A percentile compares a stretch with the other conserved stretches of the same genome.
Evolutionary conservation across 768 basidiomycete genomes (phyloP).

Genomic region (Rubroboletus pulcherrimus): DNA sequence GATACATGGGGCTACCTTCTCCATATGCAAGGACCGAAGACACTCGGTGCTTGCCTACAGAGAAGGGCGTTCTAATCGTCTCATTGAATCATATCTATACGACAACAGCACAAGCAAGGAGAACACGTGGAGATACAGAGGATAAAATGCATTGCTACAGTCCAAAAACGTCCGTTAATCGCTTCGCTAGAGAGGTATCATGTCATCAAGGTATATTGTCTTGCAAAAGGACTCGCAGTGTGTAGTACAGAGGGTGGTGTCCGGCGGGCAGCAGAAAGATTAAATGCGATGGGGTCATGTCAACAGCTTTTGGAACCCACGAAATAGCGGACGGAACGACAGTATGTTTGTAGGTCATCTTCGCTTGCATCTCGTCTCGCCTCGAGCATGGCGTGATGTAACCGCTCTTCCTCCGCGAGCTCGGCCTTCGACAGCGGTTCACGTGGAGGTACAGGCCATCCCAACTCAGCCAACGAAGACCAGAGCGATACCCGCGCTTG

Average conservation of each 20-base stretch:
- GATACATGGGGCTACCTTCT: conserved; percentile 11
- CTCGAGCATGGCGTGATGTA: conserved; percentile 58
- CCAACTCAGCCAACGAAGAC: conserved; percentile 56
- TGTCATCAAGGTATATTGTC: conserved; percentile 26
- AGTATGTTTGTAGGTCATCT: conserved; percentile 52
- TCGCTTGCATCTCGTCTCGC: conserved; percentile 48
- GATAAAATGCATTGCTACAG: conserved; percentile 22
- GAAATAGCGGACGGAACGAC: conserved; percentile 58
- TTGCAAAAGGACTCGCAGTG: conserved; percentile 5
- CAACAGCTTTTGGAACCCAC: conserved; percentile 49
- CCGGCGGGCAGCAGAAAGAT: background rate
- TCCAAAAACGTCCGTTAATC: conserved; percentile 10
- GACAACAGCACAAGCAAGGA: conserved; percentile 2
- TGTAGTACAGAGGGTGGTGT: background rate
- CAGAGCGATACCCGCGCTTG: conserved; percentile 59
- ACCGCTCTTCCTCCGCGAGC: conserved; percentile 61
- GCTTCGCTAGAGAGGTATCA: conserved; percentile 15
- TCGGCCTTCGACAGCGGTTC: conserved; percentile 68
- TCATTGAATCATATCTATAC: background rate
- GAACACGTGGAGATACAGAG: conserved; percentile 16
- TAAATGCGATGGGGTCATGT: background rate
- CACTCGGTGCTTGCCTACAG: conserved; percentile 26
- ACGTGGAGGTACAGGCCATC: conserved; percentile 55
- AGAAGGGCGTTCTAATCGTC: conserved; percentile 11
- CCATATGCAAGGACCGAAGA: conserved; percentile 30